Evolutionary conservation across 2,329 filamentous ascomycete genomes (phyloP), one percentile per base, ranked within the genome.

Genomic region (Apiospora sp.): DNA sequence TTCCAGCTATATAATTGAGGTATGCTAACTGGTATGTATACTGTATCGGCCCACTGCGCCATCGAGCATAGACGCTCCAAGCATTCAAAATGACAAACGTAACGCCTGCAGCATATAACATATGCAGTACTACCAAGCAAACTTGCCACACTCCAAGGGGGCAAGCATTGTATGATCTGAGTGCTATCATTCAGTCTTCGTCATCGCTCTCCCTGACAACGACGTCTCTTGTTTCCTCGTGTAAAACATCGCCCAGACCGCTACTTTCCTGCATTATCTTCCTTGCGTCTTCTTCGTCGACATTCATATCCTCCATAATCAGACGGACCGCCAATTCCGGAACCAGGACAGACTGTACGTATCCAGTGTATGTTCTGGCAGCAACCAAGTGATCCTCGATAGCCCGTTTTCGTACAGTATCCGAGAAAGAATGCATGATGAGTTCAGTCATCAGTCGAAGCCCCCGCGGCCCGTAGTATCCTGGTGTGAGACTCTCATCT

Each of bases 401-500:
- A 1, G 92, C 90, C 71, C 89, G 86, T 75, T 88, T 85, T 72
- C 92, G 90, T 43, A 96, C 82, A 74, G 89, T 81, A 12, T 85
- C 80, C 19, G 88, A 89, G 79, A 94, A 91, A 67, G 86, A 85
- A 4, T 83, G 78, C 73, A 93, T 90, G 49, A 95, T 88, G 71
- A 88, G 88, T 77, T 94, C 91, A 64, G 90, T 93, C 88, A 98
- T 94, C 70, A 88, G 83, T 68, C 89, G 89, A 70, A 93, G 86
- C 1, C 95, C 95, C 27, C 91, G 89, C 3, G 92, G 88, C 1
- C 95, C 95, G 82, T 97, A 98, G 82, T 97, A 98, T 0, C 95
- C 95, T 13, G 93, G 93, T 3, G 89, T 91, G 43, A 92, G 86
- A 71, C 85, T 87, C 68, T 87, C 85, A 41, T 89, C 83, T 69